These are phyloP conservation scores for Candida coleopterorum DNA, from an alignment of 805 yeast species.

Conservation along the genomic window DNA sequence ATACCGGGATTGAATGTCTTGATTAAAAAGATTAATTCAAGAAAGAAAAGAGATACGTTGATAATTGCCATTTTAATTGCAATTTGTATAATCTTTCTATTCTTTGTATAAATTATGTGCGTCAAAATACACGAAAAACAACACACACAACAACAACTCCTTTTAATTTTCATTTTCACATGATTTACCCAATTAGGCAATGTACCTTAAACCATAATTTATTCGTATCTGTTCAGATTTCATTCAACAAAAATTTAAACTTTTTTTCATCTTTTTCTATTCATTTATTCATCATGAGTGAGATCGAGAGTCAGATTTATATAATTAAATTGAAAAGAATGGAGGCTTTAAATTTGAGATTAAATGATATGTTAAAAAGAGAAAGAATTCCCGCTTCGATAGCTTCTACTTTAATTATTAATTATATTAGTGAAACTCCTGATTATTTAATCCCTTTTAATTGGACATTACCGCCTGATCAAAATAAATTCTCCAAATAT, in stretches of 20 bases:
- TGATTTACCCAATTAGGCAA: too few relatives aligned
- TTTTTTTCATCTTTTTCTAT: not conserved
- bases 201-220: too few relatives aligned
- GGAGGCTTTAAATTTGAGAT: constrained; percentile 49
- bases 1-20: constrained; percentile 82
- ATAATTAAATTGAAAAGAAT: constrained; percentile 57
- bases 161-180: too few relatives aligned
- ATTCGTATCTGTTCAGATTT: too few relatives aligned
- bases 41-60: constrained; percentile 83
- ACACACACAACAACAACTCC: too few relatives aligned
- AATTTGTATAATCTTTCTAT: constrained; percentile 64
- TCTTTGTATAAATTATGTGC: constrained; percentile 28
- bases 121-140: too few relatives aligned
- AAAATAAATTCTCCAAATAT: constrained; percentile 29
- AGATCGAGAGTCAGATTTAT: constrained; percentile 39
- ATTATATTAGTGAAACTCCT: constrained; percentile 38
- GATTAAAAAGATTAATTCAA: constrained; percentile 75
- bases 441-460: constrained; percentile 45
- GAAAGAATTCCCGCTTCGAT: constrained; percentile 63
- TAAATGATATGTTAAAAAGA: constrained; percentile 46
- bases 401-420: constrained; percentile 47
- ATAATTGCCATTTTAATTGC: constrained; percentile 75
- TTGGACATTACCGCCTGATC: constrained; percentile 35
- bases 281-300: constrained; percentile 8
- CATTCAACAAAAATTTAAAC: not conserved